These are phyloP conservation scores for Isabelozyma pseudorhagii DNA, from an alignment of 805 yeast genomes.

Conservation along the genomic window DNA sequence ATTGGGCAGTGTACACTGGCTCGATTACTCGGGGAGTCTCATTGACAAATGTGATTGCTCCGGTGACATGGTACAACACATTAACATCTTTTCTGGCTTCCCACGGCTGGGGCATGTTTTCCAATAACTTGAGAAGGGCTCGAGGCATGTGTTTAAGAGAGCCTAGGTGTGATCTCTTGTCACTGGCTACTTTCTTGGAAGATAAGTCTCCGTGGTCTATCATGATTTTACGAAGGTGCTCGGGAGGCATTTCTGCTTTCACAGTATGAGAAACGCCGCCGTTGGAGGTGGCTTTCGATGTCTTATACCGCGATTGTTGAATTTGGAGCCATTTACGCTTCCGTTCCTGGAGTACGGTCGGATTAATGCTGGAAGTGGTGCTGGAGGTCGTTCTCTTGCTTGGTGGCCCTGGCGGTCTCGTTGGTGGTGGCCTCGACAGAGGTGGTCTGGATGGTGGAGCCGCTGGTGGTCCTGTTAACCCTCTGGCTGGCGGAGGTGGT, in stretches of 20 bases:
- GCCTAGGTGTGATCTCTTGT: slow-evolving; percentile 83
- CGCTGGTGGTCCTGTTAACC: neutral
- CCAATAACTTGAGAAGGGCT: slow-evolving; percentile 82
- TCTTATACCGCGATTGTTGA: slow-evolving; percentile 57
- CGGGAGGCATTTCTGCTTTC: slow-evolving; percentile 88
- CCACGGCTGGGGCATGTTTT: slow-evolving; percentile 99
- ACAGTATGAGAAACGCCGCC: slow-evolving; percentile 54
- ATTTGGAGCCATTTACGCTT: slow-evolving; percentile 58
- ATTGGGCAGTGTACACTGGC: slow-evolving; percentile 88
- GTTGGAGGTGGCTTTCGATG: slow-evolving; percentile 16
- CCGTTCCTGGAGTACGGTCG: slow-evolving; percentile 30
- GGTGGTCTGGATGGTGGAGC: slow-evolving; percentile 5
- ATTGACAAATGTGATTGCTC: slow-evolving; percentile 93
- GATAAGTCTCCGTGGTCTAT: slow-evolving; percentile 83
- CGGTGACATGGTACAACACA: slow-evolving; percentile 85
- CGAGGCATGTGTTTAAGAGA: slow-evolving; percentile 95
- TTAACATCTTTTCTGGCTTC: slow-evolving; percentile 80
- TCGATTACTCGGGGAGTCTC: slow-evolving; percentile 90
- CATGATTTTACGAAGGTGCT: slow-evolving; percentile 82
- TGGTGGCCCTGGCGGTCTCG: slow-evolving; percentile 21
- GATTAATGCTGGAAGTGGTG: slow-evolving; percentile 1
- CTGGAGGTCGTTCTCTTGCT: slow-evolving; percentile 5
- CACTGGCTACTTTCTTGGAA: slow-evolving; percentile 72
- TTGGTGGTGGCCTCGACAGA: slow-evolving; percentile 28
- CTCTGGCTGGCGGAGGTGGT: slow-evolving; percentile 19